Evolutionary conservation across 805 yeast species (phyloP).

Genomic region (Metschnikowia sp.): DNA sequence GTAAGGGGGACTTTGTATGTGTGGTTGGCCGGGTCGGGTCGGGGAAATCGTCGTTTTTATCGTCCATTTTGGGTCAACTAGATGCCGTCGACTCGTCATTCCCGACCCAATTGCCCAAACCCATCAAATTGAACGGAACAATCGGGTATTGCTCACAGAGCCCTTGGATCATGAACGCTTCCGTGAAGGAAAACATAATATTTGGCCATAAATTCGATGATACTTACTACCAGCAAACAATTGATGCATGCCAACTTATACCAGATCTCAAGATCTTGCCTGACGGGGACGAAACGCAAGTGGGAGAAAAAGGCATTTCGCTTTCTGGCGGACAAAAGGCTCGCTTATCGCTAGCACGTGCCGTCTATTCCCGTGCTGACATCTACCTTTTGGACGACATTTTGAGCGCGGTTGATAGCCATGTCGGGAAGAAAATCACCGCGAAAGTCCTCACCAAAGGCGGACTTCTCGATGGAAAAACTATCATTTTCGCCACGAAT

Average conservation of each 20-base stretch:
- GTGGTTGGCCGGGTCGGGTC: slow-evolving; percentile 18
- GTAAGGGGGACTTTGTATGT: slow-evolving; percentile 16
- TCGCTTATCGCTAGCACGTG: slow-evolving; percentile 39
- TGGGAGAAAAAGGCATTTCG: slow-evolving; percentile 44
- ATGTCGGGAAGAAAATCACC: slow-evolving; percentile 37
- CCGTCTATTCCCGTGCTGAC: slow-evolving; percentile 40
- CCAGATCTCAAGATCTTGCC: slow-evolving; percentile 35
- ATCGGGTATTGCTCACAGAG: slow-evolving; percentile 40
- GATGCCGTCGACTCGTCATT: slow-evolving; percentile 11
- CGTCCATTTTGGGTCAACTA: slow-evolving; percentile 16
- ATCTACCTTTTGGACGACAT: slow-evolving; percentile 39
- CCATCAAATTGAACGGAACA: slow-evolving; percentile 27
- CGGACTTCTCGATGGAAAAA: slow-evolving; percentile 27
- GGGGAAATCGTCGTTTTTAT: slow-evolving; percentile 15
- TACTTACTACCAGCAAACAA: slow-evolving; percentile 28
- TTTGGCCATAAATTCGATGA: slow-evolving; percentile 35
- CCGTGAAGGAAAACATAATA: slow-evolving; percentile 38
- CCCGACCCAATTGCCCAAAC: slow-evolving; percentile 4
- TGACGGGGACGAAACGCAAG: slow-evolving; percentile 40
- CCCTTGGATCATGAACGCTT: slow-evolving; percentile 41
- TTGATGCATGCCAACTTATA: slow-evolving; percentile 36
- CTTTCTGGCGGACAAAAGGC: slow-evolving; percentile 45
- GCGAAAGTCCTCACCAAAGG: slow-evolving; percentile 28
- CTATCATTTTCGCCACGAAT: slow-evolving; percentile 15
- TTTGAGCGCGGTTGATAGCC: slow-evolving; percentile 43